phyloP scores from a whole-genome alignment of 192 early-diverging fungal genomes.

The Coemansia sp. region DNA sequence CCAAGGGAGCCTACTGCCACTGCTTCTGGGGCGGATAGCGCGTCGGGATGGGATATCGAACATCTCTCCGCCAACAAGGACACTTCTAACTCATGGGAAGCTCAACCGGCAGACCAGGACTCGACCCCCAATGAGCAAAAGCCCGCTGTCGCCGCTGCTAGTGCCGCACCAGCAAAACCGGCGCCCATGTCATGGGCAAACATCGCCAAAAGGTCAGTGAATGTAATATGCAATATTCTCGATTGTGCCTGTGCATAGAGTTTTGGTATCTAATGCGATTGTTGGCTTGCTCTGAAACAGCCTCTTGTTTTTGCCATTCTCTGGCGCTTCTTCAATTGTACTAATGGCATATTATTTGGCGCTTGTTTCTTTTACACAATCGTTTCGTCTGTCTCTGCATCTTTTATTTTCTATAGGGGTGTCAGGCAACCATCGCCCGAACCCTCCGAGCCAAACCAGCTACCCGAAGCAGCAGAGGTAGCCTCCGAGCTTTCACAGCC shows the following conservation, averaged over 20 bases:
- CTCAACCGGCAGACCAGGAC: slow-evolving; percentile 17
- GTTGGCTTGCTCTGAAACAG: slow-evolving; percentile 5
- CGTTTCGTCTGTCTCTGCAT: background rate
- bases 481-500: background rate
- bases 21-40: slow-evolving; percentile 7
- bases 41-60: slow-evolving; percentile 45
- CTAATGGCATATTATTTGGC: background rate
- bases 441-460: slow-evolving; percentile 24
- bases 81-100: slow-evolving; percentile 17
- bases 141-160: slow-evolving; percentile 18
- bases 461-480: background rate
- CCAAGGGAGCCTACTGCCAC: slow-evolving; percentile 26
- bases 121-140: slow-evolving; percentile 17
- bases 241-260: slow-evolving; percentile 1
- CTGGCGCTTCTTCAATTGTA: background rate
- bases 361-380: background rate
- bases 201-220: slow-evolving; percentile 54
- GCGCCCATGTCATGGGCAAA: slow-evolving; percentile 58
- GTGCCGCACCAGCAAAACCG: slow-evolving; percentile 41
- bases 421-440: slow-evolving; percentile 44
- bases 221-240: background rate
- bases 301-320: background rate
- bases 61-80: slow-evolving; percentile 15
- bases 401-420: slow-evolving; percentile 30
- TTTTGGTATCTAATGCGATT: background rate